phyloP scores from a whole-genome alignment of 176 grass and related monocot species.

The Areca catechu region DNA sequence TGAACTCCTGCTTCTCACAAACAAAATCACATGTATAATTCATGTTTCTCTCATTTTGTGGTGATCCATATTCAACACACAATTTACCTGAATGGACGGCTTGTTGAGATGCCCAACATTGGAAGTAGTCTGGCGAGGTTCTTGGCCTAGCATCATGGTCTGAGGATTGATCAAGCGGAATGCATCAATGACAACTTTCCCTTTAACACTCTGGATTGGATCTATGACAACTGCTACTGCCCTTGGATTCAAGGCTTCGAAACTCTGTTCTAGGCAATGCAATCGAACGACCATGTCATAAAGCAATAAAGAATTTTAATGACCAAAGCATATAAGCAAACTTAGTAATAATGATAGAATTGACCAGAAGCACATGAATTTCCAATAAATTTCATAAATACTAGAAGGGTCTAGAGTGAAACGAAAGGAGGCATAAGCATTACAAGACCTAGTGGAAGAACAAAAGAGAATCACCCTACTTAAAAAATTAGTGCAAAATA shows the following conservation, averaged over 20 bases:
- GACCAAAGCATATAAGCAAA: no score
- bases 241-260: conserved; percentile 93
- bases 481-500: no score
- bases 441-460: no score
- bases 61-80: background rate
- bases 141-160: conserved; percentile 99
- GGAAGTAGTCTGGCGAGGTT: conserved; percentile 89
- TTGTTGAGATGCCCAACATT: conserved; percentile 99
- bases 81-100: conserved; percentile 83
- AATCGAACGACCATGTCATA: background rate
- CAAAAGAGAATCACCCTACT: no score
- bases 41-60: no score
- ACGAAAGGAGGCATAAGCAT: no score
- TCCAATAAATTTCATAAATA: no score
- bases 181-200: conserved; percentile 98
- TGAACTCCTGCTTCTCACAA: no score
- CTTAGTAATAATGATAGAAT: no score
- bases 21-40: no score
- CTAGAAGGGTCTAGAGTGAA: no score
- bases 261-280: conserved; percentile 53
- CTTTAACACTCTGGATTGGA: conserved; percentile 97
- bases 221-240: conserved; percentile 96
- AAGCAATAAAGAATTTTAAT: background rate
- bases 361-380: no score
- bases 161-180: conserved; percentile 98